Percentiles rank a stretch among this genome's conserved stretches.
phyloP scores from a whole-genome alignment of 2,329 filamentous ascomycete species.

The Sporothrix inflata region DNA sequence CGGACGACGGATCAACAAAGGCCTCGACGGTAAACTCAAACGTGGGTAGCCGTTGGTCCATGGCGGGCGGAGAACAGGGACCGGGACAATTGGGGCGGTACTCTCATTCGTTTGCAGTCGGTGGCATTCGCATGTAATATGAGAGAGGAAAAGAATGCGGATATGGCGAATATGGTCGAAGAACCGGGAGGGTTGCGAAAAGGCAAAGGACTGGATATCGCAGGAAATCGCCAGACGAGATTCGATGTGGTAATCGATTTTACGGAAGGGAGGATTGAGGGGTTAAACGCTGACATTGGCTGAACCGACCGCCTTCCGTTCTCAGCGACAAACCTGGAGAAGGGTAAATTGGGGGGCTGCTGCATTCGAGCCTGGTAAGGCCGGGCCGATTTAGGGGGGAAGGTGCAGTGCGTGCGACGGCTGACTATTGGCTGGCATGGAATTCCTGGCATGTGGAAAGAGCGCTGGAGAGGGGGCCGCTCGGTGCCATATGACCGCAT shows the following conservation, averaged over 20 bases:
- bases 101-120: not conserved
- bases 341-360: not conserved
- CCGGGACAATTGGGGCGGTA: constrained; percentile 21
- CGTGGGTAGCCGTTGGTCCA: constrained; percentile 45
- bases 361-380: not conserved
- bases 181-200: not conserved
- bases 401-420: constrained; percentile 5
- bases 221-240: not conserved
- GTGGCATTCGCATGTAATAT: not conserved
- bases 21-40: constrained; percentile 93
- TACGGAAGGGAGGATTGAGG: constrained; percentile 10
- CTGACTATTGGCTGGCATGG: constrained; percentile 17
- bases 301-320: constrained; percentile 22
- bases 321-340: constrained; percentile 20
- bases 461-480: not conserved
- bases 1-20: constrained; percentile 85
- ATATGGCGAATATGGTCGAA: not conserved
- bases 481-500: constrained; percentile 3
- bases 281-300: constrained; percentile 13
- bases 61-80: constrained; percentile 22
- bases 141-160: not conserved
- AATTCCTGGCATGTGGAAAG: too few relatives aligned
- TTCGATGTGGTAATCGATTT: constrained; percentile 22
- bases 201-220: not conserved
- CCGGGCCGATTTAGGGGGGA: not conserved